These are phyloP conservation scores for Teunomyces kruisii DNA, from an alignment of 805 yeast genomes.

Conservation along the genomic window DNA sequence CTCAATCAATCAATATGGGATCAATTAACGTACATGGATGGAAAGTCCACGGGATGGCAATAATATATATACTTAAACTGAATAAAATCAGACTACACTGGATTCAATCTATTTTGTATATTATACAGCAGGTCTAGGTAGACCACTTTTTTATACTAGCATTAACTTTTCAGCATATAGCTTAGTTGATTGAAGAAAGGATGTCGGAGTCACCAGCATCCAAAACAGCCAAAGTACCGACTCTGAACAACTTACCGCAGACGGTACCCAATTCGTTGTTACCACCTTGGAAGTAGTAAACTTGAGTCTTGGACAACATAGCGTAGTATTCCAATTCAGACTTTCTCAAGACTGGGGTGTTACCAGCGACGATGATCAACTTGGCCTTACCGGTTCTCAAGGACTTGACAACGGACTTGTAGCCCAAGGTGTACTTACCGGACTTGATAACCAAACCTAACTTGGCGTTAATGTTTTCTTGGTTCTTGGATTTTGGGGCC, in stretches of 20 bases:
- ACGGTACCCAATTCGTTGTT: constrained; percentile 99
- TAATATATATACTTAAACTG: neutral
- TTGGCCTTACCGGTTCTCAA: constrained; percentile 99
- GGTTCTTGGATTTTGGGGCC: constrained; percentile 96
- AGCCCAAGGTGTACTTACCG: constrained; percentile 99
- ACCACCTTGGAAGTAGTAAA: constrained; percentile 99
- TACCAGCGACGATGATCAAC: constrained; percentile 96
- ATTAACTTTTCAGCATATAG: constrained; percentile 5
- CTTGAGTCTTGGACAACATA: constrained; percentile 96
- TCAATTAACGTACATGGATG: neutral
- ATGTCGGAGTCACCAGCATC: constrained; percentile 99
- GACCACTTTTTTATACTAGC: constrained; percentile 1
- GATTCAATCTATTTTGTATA: constrained; percentile 8
- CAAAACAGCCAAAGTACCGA: constrained; percentile 91
- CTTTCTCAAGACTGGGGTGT: constrained; percentile 99
- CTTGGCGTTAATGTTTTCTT: constrained; percentile 96
- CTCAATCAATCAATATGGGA: neutral
- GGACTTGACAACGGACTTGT: constrained; percentile 98
- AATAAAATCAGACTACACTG: neutral
- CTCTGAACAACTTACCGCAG: constrained; percentile 99
- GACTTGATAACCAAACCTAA: constrained; percentile 97
- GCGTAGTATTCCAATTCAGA: constrained; percentile 99
- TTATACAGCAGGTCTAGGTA: constrained; percentile 6
- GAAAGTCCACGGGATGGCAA: neutral
- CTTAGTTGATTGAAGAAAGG: constrained; percentile 53